Percentiles rank a stretch among this genome's conserved stretches.
These are phyloP conservation scores for Claviceps capensis DNA, from an alignment of 2,329 filamentous ascomycete genomes.

Conservation along the genomic window DNA sequence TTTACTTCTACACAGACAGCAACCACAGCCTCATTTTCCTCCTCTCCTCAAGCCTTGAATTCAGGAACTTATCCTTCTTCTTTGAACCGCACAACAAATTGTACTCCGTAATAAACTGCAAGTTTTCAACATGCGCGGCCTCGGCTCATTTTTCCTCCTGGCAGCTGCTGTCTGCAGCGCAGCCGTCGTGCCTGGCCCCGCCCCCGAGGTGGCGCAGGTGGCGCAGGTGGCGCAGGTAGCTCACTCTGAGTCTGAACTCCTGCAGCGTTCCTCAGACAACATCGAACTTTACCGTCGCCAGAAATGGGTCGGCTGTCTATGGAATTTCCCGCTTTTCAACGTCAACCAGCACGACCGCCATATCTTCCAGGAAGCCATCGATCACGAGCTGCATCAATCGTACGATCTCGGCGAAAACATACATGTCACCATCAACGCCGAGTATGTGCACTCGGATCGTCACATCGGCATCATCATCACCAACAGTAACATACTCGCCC, in stretches of 20 bases:
- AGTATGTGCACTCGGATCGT: neutral
- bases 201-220: neutral
- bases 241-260: neutral
- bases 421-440: neutral
- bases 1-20: too few species aligned
- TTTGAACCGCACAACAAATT: too few species aligned
- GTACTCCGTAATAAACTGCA: too few species aligned
- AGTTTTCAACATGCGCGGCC: neutral
- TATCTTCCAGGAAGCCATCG: neutral
- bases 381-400: accelerated
- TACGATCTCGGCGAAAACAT: neutral
- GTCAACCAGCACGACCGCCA: neutral
- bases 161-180: neutral
- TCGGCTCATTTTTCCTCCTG: neutral
- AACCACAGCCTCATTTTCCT: too few species aligned
- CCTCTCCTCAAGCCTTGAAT: too few species aligned
- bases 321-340: neutral
- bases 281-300: neutral
- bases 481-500: neutral
- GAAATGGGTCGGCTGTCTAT: neutral
- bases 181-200: neutral
- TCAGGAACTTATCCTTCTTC: too few species aligned
- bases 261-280: neutral
- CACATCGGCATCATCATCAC: neutral
- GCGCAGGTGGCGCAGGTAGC: neutral